Evolutionary conservation across 2,329 filamentous ascomycete species (phyloP), one percentile per base, ranked within the genome.

Genomic region (Colletotrichum acutatum): DNA sequence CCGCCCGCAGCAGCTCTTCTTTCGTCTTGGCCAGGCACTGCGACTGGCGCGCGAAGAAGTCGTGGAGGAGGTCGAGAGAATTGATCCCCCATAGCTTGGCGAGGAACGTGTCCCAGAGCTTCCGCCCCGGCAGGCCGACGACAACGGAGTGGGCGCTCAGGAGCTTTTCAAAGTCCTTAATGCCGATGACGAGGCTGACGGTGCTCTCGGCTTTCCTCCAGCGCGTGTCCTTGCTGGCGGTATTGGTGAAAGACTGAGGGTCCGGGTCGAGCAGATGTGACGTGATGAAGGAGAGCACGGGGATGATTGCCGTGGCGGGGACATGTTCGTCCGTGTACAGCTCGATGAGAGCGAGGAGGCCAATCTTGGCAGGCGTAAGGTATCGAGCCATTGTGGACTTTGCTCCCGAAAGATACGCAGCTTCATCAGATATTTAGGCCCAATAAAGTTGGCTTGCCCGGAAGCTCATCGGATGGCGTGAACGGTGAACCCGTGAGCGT

Each of bases 91-190:
- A 98, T 28, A 98, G 85, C 75, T 91, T 92, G 68, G 90, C 89
- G 14, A 98, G 87, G 69, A 98, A 94, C 2, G 93, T 85, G 79
- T 98, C 95, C 91, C 95, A 97, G n/a, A 98, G 84, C n/a, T 90
- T 92, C 60, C 93, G 89, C 3, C 95, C 95, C 0, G 95, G 93
- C 69, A 94, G 84, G 49, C 87, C 87, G 77, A 86, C 84, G 30
- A 87, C 81, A 32, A 89, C 86, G 6, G 87, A 84, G 75, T 89
- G 86, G 32, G 85, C 83, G 24, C 81, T 79, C 19, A 92, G 86
- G n/a, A 91, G 82, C 67, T 84, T 85, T 80, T 92, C 90, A 75
- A 92, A 92, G 75, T 90, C 85, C 52, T 87, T 83, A 75, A 92
- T 87, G 66, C 86, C 85, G 52, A 89, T 82, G 57, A 90, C 84